Evolutionary conservation across 192 early-diverging fungal species (phyloP).

Genomic region (Spinellus fusiger): DNA sequence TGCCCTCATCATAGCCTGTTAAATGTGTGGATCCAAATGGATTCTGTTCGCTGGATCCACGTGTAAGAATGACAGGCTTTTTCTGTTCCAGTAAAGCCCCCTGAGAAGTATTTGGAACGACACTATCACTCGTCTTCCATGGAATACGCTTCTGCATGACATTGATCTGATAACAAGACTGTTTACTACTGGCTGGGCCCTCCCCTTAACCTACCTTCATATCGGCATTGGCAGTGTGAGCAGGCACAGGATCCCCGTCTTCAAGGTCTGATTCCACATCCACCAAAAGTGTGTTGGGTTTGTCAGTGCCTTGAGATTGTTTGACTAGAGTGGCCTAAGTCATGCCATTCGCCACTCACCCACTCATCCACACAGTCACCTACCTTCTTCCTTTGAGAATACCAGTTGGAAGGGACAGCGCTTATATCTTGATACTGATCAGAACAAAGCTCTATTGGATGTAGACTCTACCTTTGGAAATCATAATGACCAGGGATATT

Average conservation of each 20-base stretch:
- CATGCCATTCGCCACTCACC: background rate
- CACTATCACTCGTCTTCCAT: constrained; percentile 13
- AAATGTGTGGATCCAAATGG: constrained; percentile 69
- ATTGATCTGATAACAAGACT: background rate
- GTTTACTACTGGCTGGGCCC: background rate
- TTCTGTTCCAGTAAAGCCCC: constrained; percentile 31
- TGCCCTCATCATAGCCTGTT: constrained; percentile 51
- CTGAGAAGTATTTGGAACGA: constrained; percentile 21
- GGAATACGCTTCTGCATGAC: constrained; percentile 28
- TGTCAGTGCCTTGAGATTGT: background rate
- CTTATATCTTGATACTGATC: constrained; percentile 38
- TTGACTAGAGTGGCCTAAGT: background rate
- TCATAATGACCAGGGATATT: constrained; percentile 68
- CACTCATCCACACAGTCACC: background rate
- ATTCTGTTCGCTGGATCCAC: constrained; percentile 58
- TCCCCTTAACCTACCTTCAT: constrained; percentile 21
- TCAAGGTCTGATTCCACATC: constrained; percentile 17
- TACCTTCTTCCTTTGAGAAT: constrained; percentile 22
- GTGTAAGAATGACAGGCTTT: constrained; percentile 53
- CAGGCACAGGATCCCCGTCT: constrained; percentile 11
- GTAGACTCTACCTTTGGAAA: constrained; percentile 50
- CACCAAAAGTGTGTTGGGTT: constrained; percentile 10
- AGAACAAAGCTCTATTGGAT: too few relatives aligned
- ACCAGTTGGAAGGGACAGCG: constrained; percentile 47
- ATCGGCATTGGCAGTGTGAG: constrained; percentile 11